Evolutionary conservation across 1,284 basidiomycete species (phyloP).

Genomic region (Naganishia cerealis): DNA sequence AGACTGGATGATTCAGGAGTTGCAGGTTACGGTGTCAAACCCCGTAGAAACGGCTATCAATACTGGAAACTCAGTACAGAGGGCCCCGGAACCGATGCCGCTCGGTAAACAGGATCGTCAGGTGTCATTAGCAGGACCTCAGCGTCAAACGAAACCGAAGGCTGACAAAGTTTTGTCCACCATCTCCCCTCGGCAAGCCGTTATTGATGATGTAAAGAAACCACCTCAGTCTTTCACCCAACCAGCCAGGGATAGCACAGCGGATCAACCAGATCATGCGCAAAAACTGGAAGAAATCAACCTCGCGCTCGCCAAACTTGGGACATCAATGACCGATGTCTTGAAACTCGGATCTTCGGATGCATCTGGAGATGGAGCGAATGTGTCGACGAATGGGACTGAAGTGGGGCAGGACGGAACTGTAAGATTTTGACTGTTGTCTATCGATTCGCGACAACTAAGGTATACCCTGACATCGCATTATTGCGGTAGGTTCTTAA

Average conservation of each 20-base stretch:
- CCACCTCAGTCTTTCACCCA: background rate
- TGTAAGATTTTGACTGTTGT: background rate
- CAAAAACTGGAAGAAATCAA: slow-evolving; percentile 12
- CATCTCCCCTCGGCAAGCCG: background rate
- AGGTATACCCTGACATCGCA: background rate
- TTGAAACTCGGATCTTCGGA: background rate
- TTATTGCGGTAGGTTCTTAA: slow-evolving; percentile 24
- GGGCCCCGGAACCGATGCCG: background rate
- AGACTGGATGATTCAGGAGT: slow-evolving; percentile 24
- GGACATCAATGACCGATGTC: slow-evolving; percentile 13
- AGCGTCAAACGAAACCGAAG: background rate
- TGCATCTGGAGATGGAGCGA: background rate
- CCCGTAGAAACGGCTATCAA: background rate
- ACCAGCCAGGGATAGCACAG: background rate
- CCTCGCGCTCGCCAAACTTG: slow-evolving; percentile 2
- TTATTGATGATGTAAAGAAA: background rate
- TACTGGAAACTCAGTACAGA: background rate
- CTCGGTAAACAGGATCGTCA: background rate
- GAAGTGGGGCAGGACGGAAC: slow-evolving; percentile 12
- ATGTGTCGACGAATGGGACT: background rate
- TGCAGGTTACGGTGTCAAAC: background rate
- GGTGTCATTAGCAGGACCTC: background rate
- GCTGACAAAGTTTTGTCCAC: background rate
- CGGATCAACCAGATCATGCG: background rate
- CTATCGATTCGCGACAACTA: background rate